Evolutionary conservation across 2,329 filamentous ascomycete genomes (phyloP).

Genomic region (Trichophaea hybrida): DNA sequence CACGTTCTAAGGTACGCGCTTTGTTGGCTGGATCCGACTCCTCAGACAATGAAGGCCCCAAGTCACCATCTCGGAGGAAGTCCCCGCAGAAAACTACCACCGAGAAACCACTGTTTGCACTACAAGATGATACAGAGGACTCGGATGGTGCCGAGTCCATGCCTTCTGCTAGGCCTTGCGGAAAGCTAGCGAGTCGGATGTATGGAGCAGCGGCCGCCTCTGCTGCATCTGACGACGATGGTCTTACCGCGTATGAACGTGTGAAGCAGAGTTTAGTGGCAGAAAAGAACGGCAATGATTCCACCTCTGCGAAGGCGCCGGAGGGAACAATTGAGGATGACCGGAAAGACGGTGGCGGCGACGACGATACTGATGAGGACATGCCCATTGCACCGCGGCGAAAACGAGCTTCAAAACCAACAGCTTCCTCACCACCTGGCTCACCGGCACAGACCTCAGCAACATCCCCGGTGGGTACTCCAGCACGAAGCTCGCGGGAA

Average conservation of each 20-base stretch:
- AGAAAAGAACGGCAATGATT: not conserved
- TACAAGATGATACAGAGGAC: not conserved
- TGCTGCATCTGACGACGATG: not conserved
- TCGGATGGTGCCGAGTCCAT: not conserved
- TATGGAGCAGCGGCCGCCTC: not conserved
- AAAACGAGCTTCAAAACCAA: constrained; percentile 36
- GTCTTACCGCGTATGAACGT: constrained; percentile 11
- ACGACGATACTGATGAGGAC: not conserved
- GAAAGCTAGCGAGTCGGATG: constrained; percentile 19
- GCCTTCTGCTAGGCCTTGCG: constrained; percentile 2
- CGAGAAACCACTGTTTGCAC: not conserved
- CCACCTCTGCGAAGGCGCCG: not conserved
- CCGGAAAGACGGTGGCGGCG: constrained; percentile 7
- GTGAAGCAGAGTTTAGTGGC: constrained; percentile 10
- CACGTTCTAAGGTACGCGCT: constrained; percentile 42
- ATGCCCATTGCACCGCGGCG: constrained; percentile 1
- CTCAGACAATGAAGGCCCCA: constrained; percentile 32
- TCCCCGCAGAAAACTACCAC: not conserved
- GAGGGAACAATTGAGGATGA: no score
- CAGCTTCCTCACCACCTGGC: not conserved
- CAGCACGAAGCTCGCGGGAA: not conserved
- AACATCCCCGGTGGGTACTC: not conserved
- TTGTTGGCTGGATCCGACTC: constrained; percentile 38
- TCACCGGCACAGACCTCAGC: not conserved
- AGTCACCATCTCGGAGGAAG: not conserved